Evolutionary conservation across 257 asterid species (phyloP).

Genomic region (Anisodus acutangulus): DNA sequence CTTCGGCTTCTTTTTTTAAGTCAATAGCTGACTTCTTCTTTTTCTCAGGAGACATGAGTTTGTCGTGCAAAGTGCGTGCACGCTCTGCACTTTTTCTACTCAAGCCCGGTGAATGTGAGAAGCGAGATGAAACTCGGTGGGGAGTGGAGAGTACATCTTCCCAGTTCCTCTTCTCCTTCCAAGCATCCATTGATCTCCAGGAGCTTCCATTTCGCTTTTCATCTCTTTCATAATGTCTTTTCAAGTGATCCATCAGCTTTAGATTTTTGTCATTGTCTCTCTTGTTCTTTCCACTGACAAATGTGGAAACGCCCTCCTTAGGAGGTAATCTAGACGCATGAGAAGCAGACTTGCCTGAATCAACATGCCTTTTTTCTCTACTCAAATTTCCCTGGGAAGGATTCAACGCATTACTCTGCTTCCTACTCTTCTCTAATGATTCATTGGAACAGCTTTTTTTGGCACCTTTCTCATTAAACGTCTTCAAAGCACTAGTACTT

Average conservation of each 20-base stretch:
- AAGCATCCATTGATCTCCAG: constrained; percentile 90
- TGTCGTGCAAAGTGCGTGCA: constrained; percentile 85
- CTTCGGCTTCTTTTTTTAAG: constrained; percentile 94
- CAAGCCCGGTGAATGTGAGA: constrained; percentile 90
- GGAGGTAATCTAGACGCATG: constrained; percentile 51
- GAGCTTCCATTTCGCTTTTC: constrained; percentile 69
- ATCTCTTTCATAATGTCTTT: constrained; percentile 70
- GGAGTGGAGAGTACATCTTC: constrained; percentile 92
- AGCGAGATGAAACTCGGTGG: constrained; percentile 80
- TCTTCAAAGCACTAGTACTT: constrained; percentile 45
- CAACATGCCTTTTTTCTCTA: constrained; percentile 60
- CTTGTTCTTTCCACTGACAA: constrained; percentile 53
- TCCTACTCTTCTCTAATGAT: constrained; percentile 40
- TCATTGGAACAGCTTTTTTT: constrained; percentile 48
- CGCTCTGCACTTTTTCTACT: constrained; percentile 84
- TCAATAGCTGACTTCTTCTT: constrained; percentile 81
- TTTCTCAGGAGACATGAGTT: constrained; percentile 98
- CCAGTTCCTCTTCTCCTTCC: constrained; percentile 99
- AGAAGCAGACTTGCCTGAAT: constrained; percentile 50
- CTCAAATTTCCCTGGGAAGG: constrained; percentile 46
- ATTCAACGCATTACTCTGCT: constrained; percentile 52
- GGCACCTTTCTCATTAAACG: constrained; percentile 42
- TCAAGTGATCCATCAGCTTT: constrained; percentile 57
- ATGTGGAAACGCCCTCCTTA: constrained; percentile 53
- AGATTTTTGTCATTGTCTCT: constrained; percentile 59